Percentiles rank a stretch among this genome's conserved stretches.
Evolutionary conservation across 2,329 filamentous ascomycete species (phyloP).

Genomic region (Tetracladium maxilliforme): DNA sequence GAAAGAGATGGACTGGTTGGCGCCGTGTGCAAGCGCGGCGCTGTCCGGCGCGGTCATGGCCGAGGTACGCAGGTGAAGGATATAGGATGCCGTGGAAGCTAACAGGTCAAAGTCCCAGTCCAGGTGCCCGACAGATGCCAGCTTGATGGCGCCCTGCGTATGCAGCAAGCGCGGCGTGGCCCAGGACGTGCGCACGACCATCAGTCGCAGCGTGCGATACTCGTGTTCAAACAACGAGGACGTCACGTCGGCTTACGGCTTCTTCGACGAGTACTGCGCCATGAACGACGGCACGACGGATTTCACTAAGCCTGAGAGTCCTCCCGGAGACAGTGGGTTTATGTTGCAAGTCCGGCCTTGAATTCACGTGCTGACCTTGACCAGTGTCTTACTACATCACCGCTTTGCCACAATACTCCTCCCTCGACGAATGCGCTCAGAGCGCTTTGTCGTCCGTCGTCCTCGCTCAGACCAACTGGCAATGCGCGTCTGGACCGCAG

Average conservation of each 20-base stretch:
- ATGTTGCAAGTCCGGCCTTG: background rate
- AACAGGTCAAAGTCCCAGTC: constrained; percentile 9
- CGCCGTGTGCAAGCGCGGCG: constrained; percentile 24
- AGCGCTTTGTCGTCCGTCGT: constrained; percentile 26
- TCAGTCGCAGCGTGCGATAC: constrained; percentile 25
- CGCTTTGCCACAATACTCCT: constrained; percentile 28
- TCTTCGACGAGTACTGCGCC: constrained; percentile 36
- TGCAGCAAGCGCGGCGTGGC: constrained; percentile 36
- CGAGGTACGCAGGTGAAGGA: too few relatives aligned
- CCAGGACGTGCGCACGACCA: constrained; percentile 21
- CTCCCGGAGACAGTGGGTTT: constrained; percentile 34
- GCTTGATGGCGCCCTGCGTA: constrained; percentile 31
- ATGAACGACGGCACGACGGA: constrained; percentile 31
- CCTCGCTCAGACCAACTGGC: constrained; percentile 17
- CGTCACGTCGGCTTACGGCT: constrained; percentile 29
- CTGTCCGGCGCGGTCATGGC: constrained; percentile 22
- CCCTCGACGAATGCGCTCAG: constrained; percentile 28
- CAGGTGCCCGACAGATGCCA: constrained; percentile 22
- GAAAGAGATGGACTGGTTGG: constrained; percentile 23
- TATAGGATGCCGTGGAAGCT: too few relatives aligned
- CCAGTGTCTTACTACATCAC: constrained; percentile 39
- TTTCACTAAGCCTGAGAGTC: constrained; percentile 28
- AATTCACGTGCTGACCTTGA: constrained; percentile 2
- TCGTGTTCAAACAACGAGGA: constrained; percentile 31
- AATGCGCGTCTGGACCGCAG: constrained; percentile 29